These are phyloP conservation scores for Plantago coronopus DNA, from an alignment of 305 asterid genomes.

Conservation along the genomic window DNA sequence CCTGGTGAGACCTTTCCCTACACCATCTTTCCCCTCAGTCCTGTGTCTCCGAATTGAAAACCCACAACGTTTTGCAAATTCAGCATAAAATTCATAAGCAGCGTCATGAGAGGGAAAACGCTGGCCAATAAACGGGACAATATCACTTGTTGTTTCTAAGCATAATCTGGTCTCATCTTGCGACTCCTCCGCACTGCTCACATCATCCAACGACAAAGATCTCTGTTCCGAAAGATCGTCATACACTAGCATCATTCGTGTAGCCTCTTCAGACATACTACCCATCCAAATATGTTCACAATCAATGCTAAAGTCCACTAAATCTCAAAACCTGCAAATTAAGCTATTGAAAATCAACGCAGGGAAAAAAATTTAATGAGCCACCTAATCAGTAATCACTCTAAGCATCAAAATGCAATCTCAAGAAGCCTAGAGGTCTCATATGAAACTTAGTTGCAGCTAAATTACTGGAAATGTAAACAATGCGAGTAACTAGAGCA, in stretches of 20 bases:
- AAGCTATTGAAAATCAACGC: slow-evolving; percentile 17
- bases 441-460: background rate
- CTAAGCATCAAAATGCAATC: background rate
- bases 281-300: slow-evolving; percentile 20
- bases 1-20: slow-evolving; percentile 90
- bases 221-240: slow-evolving; percentile 82
- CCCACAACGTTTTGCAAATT: slow-evolving; percentile 78
- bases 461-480: background rate
- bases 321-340: slow-evolving; percentile 23
- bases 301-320: slow-evolving; percentile 24
- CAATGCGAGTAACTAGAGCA: background rate
- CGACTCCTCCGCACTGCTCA: slow-evolving; percentile 89
- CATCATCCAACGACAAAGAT: slow-evolving; percentile 72
- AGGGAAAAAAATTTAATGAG: background rate
- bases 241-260: slow-evolving; percentile 65
- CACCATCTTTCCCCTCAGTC: slow-evolving; percentile 92
- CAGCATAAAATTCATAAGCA: slow-evolving; percentile 84
- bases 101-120: slow-evolving; percentile 74
- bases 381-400: background rate
- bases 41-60: slow-evolving; percentile 94
- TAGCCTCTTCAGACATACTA: slow-evolving; percentile 71
- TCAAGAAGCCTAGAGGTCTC: too few species aligned
- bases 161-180: slow-evolving; percentile 66
- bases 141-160: slow-evolving; percentile 50
- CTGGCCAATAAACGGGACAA: slow-evolving; percentile 74